phyloP scores from a whole-genome alignment of 202 grass and related monocot genomes.

The Cymbopogon flexuosus region DNA sequence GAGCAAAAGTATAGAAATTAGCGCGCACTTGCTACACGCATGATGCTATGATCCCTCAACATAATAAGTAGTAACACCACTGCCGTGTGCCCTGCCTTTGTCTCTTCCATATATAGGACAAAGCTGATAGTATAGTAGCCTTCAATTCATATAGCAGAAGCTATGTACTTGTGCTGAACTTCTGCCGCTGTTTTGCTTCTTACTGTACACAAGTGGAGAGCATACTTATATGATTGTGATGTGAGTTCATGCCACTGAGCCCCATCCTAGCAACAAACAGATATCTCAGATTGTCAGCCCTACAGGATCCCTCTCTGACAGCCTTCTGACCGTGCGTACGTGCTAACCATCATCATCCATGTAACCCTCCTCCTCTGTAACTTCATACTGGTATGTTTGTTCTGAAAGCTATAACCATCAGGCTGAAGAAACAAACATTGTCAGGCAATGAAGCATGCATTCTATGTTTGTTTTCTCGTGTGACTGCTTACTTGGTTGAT shows the following conservation, averaged over 20 bases:
- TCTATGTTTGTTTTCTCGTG: neutral
- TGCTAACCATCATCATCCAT: neutral
- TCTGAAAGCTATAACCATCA: neutral
- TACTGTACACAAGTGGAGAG: neutral
- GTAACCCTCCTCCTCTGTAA: neutral
- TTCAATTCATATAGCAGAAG: neutral
- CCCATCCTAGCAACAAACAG: constrained; percentile 1
- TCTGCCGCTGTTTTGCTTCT: neutral
- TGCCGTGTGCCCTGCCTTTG: neutral
- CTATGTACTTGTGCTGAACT: constrained; percentile 1
- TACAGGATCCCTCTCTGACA: neutral
- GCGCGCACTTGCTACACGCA: constrained; percentile 26
- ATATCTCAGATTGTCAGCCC: neutral
- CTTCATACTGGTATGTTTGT: neutral
- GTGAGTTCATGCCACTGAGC: neutral
- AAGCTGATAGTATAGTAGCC: constrained; percentile 7
- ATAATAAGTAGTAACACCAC: neutral
- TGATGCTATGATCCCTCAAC: neutral
- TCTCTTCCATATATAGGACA: constrained; percentile 38
- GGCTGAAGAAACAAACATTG: neutral
- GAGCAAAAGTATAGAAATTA: neutral
- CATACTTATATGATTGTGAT: neutral
- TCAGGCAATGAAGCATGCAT: neutral
- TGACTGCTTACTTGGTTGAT: too few species aligned
- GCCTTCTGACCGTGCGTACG: neutral